Conservation (phyloP, 2,329 filamentous ascomycete species). For the Neoscytalidium dimidiatum region DNA sequence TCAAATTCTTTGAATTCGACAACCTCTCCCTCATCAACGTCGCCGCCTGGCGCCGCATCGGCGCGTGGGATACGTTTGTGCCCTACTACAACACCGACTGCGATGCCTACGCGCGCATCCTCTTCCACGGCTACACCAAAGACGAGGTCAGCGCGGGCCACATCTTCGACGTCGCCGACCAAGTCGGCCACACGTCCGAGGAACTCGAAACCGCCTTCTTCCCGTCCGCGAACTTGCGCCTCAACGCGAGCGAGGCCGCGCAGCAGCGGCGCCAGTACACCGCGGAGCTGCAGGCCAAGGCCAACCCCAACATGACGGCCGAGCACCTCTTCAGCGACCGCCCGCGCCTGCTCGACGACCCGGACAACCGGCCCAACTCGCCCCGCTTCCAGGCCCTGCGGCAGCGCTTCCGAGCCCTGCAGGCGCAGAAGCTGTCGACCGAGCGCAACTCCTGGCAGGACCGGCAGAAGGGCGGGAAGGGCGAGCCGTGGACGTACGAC, state of each 20-base stretch:
- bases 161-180: conserved; percentile 22
- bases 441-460: conserved; percentile 23
- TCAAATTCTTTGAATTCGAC: conserved; percentile 62
- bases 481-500: conserved; percentile 21
- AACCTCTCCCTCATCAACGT: conserved; percentile 60
- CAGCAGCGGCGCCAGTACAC: not conserved
- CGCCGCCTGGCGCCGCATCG: conserved; percentile 51
- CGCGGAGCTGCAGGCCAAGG: not conserved
- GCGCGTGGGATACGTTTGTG: conserved; percentile 61
- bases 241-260: not conserved
- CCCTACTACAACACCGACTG: conserved; percentile 61
- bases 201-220: conserved; percentile 11
- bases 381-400: conserved; percentile 5
- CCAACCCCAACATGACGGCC: not conserved
- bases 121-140: conserved; percentile 20
- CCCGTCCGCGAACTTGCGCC: not conserved
- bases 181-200: not conserved
- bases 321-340: not conserved
- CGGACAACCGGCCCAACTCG: conserved; percentile 3
- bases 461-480: conserved; percentile 5
- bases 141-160: conserved; percentile 21
- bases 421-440: conserved; percentile 16
- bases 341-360: conserved; percentile 1
- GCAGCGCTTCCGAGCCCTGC: conserved; percentile 13
- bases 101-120: conserved; percentile 45